Evolutionary conservation across 164 flowering plant genomes (phyloP), one percentile per base, ranked within the genome.

Genomic region (Tetrastigma voinierianum): DNA sequence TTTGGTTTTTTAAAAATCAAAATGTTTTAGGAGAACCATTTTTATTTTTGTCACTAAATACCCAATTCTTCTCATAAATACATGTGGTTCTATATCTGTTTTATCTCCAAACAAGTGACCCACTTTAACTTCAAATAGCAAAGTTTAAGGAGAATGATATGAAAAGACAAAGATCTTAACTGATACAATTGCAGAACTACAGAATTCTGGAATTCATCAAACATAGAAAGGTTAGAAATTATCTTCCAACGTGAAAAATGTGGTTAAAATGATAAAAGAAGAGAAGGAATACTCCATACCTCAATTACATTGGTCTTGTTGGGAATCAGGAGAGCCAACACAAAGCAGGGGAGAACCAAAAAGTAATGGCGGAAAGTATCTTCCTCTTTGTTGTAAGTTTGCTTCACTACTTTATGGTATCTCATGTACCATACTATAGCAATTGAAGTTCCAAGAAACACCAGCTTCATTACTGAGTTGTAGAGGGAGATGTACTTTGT

Each of bases 361-460:
- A 74, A 65, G 57, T 76, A 80, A 66, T 87, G 87, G 3, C 72
- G 65, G 53, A 87, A 87, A 17, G 83, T 85, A 56, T 84, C 91
- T 51, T 85, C 72, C 44, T 80, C 84, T 75, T 79, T 83, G 77
- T 66, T 64, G 67, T 85, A 85, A 19, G 91, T 71, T 60, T 74
- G 79, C 66, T 64, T 67, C 47, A 87, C 91, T n/a, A 80, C 81
- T 68, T 85, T 87, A 61, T 87, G 91, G 68, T 66, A 71, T 67
- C 89, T 76, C 83, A 87, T 83, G 59, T 84, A 85, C 89, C 87
- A 85, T n/a, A 87, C 83, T 54, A 87, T 85, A 13, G 66, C 65
- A 9, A 84, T 14, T 2, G 91, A 83, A 40, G 76, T 80, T 14
- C 78, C 89, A n/a, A 87, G 17, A 61, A 87, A 87, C 6, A 84